Evolutionary conservation across 768 basidiomycete species (phyloP), one percentile per base, ranked within the genome.

Genomic region (Gautieria morchelliformis): DNA sequence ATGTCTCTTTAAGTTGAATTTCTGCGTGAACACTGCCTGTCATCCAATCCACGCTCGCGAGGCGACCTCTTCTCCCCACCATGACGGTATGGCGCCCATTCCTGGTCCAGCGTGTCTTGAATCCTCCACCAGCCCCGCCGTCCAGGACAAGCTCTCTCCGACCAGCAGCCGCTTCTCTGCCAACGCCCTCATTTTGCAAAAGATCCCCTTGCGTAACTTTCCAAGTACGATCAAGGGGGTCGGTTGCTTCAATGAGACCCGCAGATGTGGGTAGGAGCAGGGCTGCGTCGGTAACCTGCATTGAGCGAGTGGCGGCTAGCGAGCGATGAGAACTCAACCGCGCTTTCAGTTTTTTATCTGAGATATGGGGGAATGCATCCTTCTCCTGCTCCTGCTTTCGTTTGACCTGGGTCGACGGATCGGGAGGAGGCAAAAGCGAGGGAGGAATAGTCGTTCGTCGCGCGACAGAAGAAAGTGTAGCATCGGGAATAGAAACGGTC

Each of bases 1-100:
- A 90, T 22, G 89, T 91, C 71, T 98, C 95, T 60, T 82, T 82
- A 8, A 98, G 72, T 62, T 95, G 91, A 17, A 97, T 73, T 66
- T 98, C 95, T 5, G 88, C 78, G 65, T 93, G 89, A 27, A 96
- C 71, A 33, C 82, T 81, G 0, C 92, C 93, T 0, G 87, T 83
- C 67, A 89, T 84, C 90, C 90, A 93, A 68, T 98, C 93, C 63
- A 97, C 94, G 0, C 93, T 89, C 3, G 92, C 89, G 17, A 92
- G 83, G 71, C 96, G 93, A 0, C 96, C 94, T 35, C 75, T 77
- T 12, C 76, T 78, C 5, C 93, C 93, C 0, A 82, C 89, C 61
- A 97, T 83, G 0, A 92, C 94, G 54, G 73, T 80, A 65, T 49
- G 91, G 89, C 92, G 77, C 63, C 96, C 96, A 66, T 99, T 95